Evolutionary conservation across 768 basidiomycete genomes (phyloP), one percentile per base, ranked within the genome.

Genomic region (Trametes cinnabarina): DNA sequence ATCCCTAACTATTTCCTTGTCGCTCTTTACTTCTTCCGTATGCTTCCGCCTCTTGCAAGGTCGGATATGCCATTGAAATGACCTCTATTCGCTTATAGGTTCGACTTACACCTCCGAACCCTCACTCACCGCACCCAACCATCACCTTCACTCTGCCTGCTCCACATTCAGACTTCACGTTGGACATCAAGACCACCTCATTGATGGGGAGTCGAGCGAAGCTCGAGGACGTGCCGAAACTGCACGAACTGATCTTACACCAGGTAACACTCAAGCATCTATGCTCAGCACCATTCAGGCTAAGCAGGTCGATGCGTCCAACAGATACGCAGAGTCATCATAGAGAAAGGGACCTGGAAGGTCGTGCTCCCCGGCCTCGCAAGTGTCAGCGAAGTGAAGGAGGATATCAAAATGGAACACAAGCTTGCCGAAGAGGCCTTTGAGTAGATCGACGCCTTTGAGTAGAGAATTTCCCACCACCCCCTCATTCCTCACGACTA

Each of bases 121-220:
- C 40, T 63, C 79, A 66, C 76, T 82, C 47, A 47, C 79, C 55
- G 67, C 86, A 64, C 35, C 83, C 92, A 50, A 77, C 79, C 61
- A 62, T 96, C 55, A 84, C 85, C 1, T 69, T 96, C 34, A 84
- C 84, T 28, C 82, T 99, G 20, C 84, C 90, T 23, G 89, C 93
- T 2, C 65, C 66, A 2, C 63, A 64, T 12, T 63, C 61, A 14
- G 86, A 92, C 66, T 97, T 99, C 67, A 84, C 84, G 15, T 84
- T 99, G 19, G 85, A 90, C 65, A 78, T 99, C 41, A 84, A 87
- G 48, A 94, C 92, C 11, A 92, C 87, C 7, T 98, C 94, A 25
- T 81, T 98, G 4, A 87, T 98, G 77, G 97, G 97, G 19, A 94
- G 92, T 63, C 86, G 96, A 43, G 95, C 97, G n/a, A 97, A 98